Evolutionary conservation across 2,329 filamentous ascomycete species (phyloP).

Genomic region (Clonostachys sp.): DNA sequence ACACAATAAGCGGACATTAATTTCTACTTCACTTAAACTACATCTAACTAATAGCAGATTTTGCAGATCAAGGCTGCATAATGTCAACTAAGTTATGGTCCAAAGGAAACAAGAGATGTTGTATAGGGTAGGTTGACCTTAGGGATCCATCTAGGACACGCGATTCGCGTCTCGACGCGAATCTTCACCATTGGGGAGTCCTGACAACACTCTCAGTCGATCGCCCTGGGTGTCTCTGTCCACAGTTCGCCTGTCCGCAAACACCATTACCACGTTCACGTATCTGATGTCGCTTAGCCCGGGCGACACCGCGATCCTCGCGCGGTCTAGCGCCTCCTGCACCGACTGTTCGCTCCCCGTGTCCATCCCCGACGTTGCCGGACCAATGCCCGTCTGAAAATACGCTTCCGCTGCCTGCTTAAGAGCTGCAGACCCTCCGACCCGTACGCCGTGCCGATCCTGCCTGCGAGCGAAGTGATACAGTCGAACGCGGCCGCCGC

Average conservation of each 20-base stretch:
- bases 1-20: no score
- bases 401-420: slow-evolving; percentile 68
- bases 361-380: slow-evolving; percentile 59
- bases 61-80: no score
- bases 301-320: slow-evolving; percentile 64
- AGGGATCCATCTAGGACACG: no score
- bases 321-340: slow-evolving; percentile 54
- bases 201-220: no score
- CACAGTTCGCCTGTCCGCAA: slow-evolving; percentile 38
- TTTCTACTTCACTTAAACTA: no score
- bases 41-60: no score
- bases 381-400: slow-evolving; percentile 67
- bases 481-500: slow-evolving; percentile 40
- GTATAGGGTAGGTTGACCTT: no score
- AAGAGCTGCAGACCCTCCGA: slow-evolving; percentile 65
- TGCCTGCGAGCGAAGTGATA: slow-evolving; percentile 49
- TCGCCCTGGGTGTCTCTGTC: slow-evolving; percentile 51
- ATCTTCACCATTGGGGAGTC: no score
- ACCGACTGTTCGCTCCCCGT: slow-evolving; percentile 62
- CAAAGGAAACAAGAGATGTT: no score
- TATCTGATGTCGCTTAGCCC: slow-evolving; percentile 49
- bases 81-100: no score
- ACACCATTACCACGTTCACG: slow-evolving; percentile 59
- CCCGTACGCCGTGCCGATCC: slow-evolving; percentile 59
- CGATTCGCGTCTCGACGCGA: no score